Evolutionary conservation across 257 asterid species (phyloP).

Genomic region (Linaria vulgaris): DNA sequence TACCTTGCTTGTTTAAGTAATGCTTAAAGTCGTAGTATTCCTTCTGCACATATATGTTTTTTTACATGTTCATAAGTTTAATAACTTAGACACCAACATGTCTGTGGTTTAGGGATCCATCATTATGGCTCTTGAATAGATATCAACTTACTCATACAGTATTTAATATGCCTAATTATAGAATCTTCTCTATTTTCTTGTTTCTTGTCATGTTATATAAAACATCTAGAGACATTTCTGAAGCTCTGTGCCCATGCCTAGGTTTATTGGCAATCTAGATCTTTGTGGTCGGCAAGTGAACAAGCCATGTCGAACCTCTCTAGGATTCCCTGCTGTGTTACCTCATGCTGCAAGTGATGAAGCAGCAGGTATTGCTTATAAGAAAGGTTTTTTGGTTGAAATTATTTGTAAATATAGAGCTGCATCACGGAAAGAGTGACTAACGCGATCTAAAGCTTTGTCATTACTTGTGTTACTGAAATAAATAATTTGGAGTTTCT

Average conservation of each 20-base stretch:
- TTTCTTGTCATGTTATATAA: neutral
- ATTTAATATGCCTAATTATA: neutral
- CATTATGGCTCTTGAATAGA: no score
- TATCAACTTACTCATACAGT: no score
- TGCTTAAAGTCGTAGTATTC: no score
- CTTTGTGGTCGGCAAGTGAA: constrained; percentile 93
- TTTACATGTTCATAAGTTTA: no score
- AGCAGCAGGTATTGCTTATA: constrained; percentile 57
- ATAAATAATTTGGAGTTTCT: constrained; percentile 13
- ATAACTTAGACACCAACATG: no score
- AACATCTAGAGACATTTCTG: constrained; percentile 32
- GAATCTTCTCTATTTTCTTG: neutral
- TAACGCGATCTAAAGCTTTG: neutral
- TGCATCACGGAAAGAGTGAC: neutral
- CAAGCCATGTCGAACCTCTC: constrained; percentile 89
- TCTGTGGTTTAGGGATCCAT: no score
- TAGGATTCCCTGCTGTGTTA: constrained; percentile 94
- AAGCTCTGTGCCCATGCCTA: constrained; percentile 42
- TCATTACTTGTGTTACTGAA: neutral
- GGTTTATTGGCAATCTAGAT: constrained; percentile 93
- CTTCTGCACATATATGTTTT: no score
- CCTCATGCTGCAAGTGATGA: constrained; percentile 89
- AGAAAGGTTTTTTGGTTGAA: neutral
- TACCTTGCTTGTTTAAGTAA: no score
- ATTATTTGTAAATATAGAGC: neutral